Evolutionary conservation across 2,329 filamentous ascomycete species (phyloP), one percentile per base, ranked within the genome.

Genomic region (Lachnellula subtilissima): DNA sequence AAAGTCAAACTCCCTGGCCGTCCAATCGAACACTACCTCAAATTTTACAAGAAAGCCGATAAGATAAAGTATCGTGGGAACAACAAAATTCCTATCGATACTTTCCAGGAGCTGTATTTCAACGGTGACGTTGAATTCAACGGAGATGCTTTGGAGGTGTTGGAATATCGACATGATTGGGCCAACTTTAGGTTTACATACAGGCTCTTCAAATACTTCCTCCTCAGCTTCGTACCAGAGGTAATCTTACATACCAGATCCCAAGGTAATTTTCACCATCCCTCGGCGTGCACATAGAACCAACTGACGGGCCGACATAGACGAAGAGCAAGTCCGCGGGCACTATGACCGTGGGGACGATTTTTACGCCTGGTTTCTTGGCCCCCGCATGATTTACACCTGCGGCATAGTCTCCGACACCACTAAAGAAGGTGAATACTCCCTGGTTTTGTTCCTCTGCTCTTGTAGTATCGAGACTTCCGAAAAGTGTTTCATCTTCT

Each of bases 341-440:
- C 91, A 96, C 79, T 99, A 99, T 75, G 94, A 97, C 80, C 87
- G 91, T 63, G 94, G 93, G 70, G 91, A 99, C 73, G 94, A 97
- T 76, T 96, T 97, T 77, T 99, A 99, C 80, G 88, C 85, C 72
- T 99, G 92, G 91, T 97, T 97, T 82, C 84, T 97, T 61, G 94
- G 94, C 59, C 93, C 93, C 56, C 92, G 93, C 70, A 99, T 97
- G 94, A 91, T 97, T 75, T 97, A 97, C 79, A 99, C 93, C 50
- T 95, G 90, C 50, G 94, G 93, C 68, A 79, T 99, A 68, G 95
- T 99, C 71, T 87, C 88, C 59, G 91, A 97, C 73, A 83, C 89
- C 73, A 85, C 86, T 74, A 82, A 80, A 64, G 93, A 97, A 28
- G 28, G 28, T 28, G 9, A 2, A 8, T 7, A 9, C 8, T 28